phyloP scores from a whole-genome alignment of 2,329 filamentous ascomycete genomes.

The Coniochaeta prunicola region DNA sequence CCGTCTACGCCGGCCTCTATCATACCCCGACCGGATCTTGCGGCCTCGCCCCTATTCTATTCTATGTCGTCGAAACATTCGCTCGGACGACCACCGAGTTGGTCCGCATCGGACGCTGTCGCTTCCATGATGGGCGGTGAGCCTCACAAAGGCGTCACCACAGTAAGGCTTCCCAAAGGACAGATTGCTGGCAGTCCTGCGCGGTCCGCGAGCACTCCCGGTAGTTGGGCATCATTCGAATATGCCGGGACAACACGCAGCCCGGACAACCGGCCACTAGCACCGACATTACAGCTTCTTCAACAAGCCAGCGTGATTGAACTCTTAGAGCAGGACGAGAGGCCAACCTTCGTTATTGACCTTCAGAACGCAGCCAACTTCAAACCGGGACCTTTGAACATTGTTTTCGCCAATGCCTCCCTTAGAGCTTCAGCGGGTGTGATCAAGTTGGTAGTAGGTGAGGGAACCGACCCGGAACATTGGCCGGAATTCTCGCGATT shows the following conservation, averaged over 20 bases:
- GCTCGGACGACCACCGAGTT: slow-evolving; percentile 27
- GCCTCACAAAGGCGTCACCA: slow-evolving; percentile 40
- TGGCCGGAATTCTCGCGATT: slow-evolving; percentile 52
- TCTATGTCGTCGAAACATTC: slow-evolving; percentile 33
- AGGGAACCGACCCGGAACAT: slow-evolving; percentile 32
- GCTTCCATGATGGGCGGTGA: slow-evolving; percentile 41
- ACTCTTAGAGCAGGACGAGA: slow-evolving; percentile 66
- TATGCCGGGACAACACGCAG: slow-evolving; percentile 42
- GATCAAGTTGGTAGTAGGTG: slow-evolving; percentile 48
- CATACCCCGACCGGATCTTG: slow-evolving; percentile 16
- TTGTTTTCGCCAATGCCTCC: slow-evolving; percentile 63
- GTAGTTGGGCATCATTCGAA: slow-evolving; percentile 45
- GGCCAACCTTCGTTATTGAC: slow-evolving; percentile 72
- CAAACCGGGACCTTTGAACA: slow-evolving; percentile 44
- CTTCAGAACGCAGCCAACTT: slow-evolving; percentile 50
- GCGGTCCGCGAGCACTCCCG: slow-evolving; percentile 39
- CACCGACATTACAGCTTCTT: slow-evolving; percentile 47
- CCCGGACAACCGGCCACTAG: slow-evolving; percentile 40
- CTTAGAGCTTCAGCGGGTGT: slow-evolving; percentile 51
- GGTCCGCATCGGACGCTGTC: slow-evolving; percentile 31
- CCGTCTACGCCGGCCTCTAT: slow-evolving; percentile 12
- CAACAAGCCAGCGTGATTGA: slow-evolving; percentile 62
- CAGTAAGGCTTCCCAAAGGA: slow-evolving; percentile 47
- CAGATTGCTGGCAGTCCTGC: slow-evolving; percentile 35
- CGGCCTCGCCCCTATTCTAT: slow-evolving; percentile 44